Evolutionary conservation across 257 asterid genomes (phyloP).

Genomic region (Linderniella brevidens): DNA sequence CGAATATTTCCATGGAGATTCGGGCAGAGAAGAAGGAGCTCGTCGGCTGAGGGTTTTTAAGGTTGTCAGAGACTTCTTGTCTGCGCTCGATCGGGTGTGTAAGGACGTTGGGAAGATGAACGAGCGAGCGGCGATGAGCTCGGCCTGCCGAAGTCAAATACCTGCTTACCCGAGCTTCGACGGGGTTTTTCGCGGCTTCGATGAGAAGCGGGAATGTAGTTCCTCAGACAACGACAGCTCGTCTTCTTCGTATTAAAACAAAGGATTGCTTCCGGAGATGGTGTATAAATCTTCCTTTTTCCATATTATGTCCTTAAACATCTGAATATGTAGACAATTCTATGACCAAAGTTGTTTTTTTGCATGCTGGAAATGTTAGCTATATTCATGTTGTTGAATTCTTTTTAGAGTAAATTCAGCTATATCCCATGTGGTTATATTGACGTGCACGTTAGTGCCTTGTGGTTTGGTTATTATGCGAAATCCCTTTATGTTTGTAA

Average conservation of each 20-base stretch:
- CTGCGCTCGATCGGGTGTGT: conserved; percentile 9
- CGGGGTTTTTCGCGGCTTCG: conserved; percentile 15
- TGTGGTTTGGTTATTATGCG: too few relatives aligned
- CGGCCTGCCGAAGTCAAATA: conserved; percentile 21
- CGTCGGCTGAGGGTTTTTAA: conserved; percentile 11
- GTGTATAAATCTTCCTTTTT: too few relatives aligned
- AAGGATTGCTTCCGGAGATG: too few relatives aligned
- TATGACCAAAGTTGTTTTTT: too few relatives aligned
- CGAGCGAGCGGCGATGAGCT: conserved; percentile 41
- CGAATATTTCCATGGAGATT: conserved; percentile 39
- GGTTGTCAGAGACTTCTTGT: conserved; percentile 25
- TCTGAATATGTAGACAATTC: too few relatives aligned
- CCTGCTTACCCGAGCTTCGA: conserved; percentile 17
- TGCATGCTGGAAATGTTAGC: too few relatives aligned
- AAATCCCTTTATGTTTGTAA: too few relatives aligned
- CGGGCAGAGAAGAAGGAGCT: conserved; percentile 37
- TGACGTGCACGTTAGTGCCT: too few relatives aligned
- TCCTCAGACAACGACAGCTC: conserved; percentile 38
- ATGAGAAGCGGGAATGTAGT: conserved; percentile 21
- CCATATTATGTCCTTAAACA: too few relatives aligned
- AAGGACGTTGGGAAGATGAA: conserved; percentile 14
- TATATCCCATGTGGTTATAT: too few relatives aligned
- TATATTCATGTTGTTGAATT: too few relatives aligned
- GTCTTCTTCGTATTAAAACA: conserved; percentile 15
- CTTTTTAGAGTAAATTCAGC: too few relatives aligned